phyloP scores from a whole-genome alignment of 2,329 filamentous ascomycete genomes.

The Aureobasidium mangrovei region DNA sequence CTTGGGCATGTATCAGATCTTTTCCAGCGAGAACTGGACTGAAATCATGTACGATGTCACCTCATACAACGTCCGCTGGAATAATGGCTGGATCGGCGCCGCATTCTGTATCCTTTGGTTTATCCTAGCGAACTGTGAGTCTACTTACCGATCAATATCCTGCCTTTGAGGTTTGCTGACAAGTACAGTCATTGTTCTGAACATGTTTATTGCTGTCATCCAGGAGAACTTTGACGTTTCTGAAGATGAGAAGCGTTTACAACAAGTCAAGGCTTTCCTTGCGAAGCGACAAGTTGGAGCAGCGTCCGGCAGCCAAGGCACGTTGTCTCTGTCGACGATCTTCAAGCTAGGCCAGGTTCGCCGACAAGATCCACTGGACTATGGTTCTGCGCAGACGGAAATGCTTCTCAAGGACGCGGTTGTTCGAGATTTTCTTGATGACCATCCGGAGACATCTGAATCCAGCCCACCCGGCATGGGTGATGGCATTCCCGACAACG shows the following conservation, averaged over 20 bases:
- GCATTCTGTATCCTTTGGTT: conserved; percentile 93
- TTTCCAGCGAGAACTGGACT: conserved; percentile 97
- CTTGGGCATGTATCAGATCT: conserved; percentile 91
- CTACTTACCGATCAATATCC: neutral
- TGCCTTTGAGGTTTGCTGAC: neutral
- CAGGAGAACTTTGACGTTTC: conserved; percentile 99
- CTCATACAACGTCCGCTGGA: conserved; percentile 51
- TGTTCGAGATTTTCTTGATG: conserved; percentile 87
- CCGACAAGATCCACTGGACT: conserved; percentile 76
- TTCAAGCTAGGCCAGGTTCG: conserved; percentile 55
- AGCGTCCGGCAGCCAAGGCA: conserved; percentile 50
- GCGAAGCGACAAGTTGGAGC: conserved; percentile 78
- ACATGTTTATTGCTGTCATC: conserved; percentile 99
- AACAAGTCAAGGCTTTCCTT: conserved; percentile 91
- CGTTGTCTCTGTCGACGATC: conserved; percentile 61
- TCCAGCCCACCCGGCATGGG: neutral
- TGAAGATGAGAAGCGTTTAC: conserved; percentile 92
- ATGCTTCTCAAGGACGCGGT: conserved; percentile 96
- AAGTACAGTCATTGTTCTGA: conserved; percentile 66
- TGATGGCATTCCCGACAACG: neutral
- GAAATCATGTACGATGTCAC: conserved; percentile 75
- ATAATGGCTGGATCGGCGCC: conserved; percentile 87
- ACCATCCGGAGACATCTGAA: conserved; percentile 34
- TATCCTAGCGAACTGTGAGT: conserved; percentile 66
- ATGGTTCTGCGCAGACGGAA: conserved; percentile 83